Percentiles rank a stretch among this genome's conserved stretches.
phyloP scores from a whole-genome alignment of 2,329 filamentous ascomycete genomes.

The Fusarium sp. region DNA sequence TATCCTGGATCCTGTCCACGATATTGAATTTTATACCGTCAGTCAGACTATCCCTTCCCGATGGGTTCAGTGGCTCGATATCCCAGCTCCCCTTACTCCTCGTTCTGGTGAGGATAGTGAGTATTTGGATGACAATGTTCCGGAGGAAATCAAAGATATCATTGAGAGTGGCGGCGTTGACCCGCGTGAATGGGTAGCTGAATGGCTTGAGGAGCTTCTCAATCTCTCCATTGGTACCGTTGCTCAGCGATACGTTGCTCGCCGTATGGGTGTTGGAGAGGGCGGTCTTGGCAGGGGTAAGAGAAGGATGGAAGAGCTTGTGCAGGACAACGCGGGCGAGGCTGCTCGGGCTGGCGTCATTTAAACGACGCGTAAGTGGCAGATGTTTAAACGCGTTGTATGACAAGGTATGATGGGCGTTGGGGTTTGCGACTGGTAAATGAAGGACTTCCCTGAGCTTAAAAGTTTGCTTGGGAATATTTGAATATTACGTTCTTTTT shows the following conservation, averaged over 20 bases:
- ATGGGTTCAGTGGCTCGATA: constrained; percentile 94
- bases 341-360: constrained; percentile 70
- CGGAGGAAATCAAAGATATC: constrained; percentile 89
- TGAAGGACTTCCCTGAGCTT: constrained; percentile 35
- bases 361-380: constrained; percentile 46
- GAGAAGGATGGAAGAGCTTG: constrained; percentile 68
- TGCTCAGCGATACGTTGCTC: constrained; percentile 94
- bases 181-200: constrained; percentile 95
- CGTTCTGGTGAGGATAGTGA: constrained; percentile 64
- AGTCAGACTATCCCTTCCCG: constrained; percentile 85
- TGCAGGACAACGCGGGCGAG: constrained; percentile 70
- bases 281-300: constrained; percentile 74
- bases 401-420: constrained; percentile 44
- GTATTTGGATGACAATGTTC: constrained; percentile 60
- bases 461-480: constrained; percentile 24
- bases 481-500: constrained; percentile 36
- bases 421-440: constrained; percentile 37
- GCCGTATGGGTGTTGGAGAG: constrained; percentile 95
- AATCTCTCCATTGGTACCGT: constrained; percentile 84
- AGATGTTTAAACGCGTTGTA: constrained; percentile 25
- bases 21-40: constrained; percentile 85
- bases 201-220: constrained; percentile 94
- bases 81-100: constrained; percentile 70
- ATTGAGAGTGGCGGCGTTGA: constrained; percentile 82
- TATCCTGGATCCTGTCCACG: constrained; percentile 89